phyloP scores from a whole-genome alignment of 2,329 filamentous ascomycete genomes.

The Ophiostoma angusticollis region DNA sequence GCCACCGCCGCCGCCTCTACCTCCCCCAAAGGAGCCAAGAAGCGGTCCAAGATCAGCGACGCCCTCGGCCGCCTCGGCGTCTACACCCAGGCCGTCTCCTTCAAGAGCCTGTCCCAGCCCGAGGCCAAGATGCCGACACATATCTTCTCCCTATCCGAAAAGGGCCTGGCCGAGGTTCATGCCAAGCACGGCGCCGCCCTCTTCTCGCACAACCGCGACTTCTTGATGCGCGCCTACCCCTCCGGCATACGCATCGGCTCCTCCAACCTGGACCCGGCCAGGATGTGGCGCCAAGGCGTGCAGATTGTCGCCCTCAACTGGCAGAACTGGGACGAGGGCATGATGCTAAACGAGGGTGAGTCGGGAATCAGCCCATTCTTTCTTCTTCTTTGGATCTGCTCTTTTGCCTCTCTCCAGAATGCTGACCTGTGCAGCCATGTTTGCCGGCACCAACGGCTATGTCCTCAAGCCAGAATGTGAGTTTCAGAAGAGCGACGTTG shows the following conservation, averaged over 20 bases:
- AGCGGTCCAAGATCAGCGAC: constrained; percentile 55
- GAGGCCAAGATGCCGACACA: constrained; percentile 52
- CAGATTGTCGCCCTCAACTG: constrained; percentile 91
- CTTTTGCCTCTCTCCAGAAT: neutral
- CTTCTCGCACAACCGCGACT: constrained; percentile 71
- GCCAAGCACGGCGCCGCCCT: constrained; percentile 38
- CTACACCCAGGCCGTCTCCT: constrained; percentile 73
- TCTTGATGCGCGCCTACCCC: constrained; percentile 79
- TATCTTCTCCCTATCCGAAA: constrained; percentile 56
- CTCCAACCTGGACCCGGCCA: constrained; percentile 72
- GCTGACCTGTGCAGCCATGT: constrained; percentile 11
- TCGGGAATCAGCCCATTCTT: too few species aligned
- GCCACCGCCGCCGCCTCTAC: constrained; percentile 11
- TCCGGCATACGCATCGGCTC: constrained; percentile 70
- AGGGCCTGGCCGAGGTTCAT: constrained; percentile 48
- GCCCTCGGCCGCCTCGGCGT: constrained; percentile 64
- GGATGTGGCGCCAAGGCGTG: constrained; percentile 79
- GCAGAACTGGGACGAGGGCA: constrained; percentile 81
- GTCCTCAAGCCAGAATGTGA: constrained; percentile 66
- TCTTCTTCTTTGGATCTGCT: too few species aligned
- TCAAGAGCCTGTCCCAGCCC: constrained; percentile 64
- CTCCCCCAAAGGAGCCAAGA: constrained; percentile 36
- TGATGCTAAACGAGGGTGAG: constrained; percentile 95
- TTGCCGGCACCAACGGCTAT: constrained; percentile 64
- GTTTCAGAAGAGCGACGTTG: too few species aligned